These are phyloP conservation scores for Verticillium nonalfalfae DNA, from an alignment of 2,329 filamentous ascomycete genomes.

Conservation along the genomic window DNA sequence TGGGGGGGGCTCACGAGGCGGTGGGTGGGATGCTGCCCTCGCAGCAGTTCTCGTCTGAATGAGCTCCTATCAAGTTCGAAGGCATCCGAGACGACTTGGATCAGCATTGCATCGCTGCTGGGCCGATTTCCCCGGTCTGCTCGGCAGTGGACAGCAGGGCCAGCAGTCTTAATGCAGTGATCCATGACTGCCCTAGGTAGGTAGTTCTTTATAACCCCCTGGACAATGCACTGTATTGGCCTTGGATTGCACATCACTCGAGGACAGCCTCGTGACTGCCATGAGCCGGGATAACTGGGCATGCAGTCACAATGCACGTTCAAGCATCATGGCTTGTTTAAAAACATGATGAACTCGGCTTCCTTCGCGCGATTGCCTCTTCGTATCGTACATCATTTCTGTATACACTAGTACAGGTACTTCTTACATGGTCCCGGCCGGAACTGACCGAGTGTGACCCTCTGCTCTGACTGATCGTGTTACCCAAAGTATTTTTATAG, in stretches of 20 bases:
- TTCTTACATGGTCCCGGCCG: not conserved
- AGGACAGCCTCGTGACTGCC: not conserved
- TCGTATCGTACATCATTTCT: not conserved
- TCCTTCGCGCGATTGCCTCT: not conserved
- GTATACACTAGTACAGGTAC: not conserved
- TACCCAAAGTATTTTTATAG: not conserved
- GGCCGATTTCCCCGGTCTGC: not conserved
- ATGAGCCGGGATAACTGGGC: not conserved
- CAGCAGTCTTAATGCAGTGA: not conserved
- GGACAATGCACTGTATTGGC: not conserved
- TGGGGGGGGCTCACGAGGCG: conserved; percentile 1
- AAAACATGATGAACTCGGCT: not conserved
- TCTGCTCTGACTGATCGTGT: not conserved
- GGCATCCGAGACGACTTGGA: not conserved
- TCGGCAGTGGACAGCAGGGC: not conserved
- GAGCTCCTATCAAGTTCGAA: not conserved
- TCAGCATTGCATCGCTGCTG: not conserved
- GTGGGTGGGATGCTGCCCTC: conserved; percentile 3
- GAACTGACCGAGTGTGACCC: not conserved
- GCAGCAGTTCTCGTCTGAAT: conserved; percentile 10
- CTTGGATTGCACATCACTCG: not conserved
- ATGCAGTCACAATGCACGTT: not conserved
- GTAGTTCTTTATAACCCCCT: not conserved
- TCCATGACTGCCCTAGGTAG: not conserved
- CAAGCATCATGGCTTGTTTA: not conserved